Conservation (phyloP, 371 early-diverging fungal genomes). For the Mucor racemosus region DNA sequence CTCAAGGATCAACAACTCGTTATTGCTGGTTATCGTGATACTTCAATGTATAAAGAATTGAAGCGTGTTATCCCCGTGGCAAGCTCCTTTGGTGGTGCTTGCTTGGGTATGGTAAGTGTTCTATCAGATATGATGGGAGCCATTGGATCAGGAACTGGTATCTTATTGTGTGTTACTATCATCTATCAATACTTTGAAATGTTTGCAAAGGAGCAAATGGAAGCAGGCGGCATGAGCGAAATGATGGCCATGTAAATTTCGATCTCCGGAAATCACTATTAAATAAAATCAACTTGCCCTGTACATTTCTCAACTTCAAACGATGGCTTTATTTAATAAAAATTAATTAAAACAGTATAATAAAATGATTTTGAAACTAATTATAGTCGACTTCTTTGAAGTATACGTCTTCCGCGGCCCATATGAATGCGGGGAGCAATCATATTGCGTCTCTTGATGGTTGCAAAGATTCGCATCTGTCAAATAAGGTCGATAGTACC, state of each 20-base stretch:
- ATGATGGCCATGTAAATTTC: slow-evolving; percentile 38
- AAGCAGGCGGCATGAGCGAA: slow-evolving; percentile 57
- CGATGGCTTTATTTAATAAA: too few species aligned
- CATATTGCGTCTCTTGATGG: too few species aligned
- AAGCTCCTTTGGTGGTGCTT: slow-evolving; percentile 99
- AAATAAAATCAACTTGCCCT: background rate
- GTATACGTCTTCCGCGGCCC: too few species aligned
- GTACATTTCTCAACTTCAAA: background rate
- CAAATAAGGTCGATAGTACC: too few species aligned
- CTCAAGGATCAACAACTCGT: slow-evolving; percentile 98
- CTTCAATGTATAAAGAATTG: slow-evolving; percentile 97
- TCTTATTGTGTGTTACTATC: slow-evolving; percentile 99
- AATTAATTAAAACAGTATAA: too few species aligned
- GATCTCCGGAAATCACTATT: background rate
- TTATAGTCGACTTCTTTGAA: too few species aligned
- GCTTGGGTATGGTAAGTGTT: slow-evolving; percentile 97
- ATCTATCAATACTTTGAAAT: slow-evolving; percentile 99
- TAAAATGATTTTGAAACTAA: too few species aligned
- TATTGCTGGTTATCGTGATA: slow-evolving; percentile 96
- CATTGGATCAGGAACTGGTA: slow-evolving; percentile 99
- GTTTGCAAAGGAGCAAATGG: slow-evolving; percentile 95
- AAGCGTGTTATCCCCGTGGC: slow-evolving; percentile 84
- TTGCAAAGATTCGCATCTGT: too few species aligned
- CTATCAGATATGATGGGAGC: slow-evolving; percentile 95
- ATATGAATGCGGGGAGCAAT: too few species aligned